Conservation (phyloP, 495 filamentous ascomycete species). For the Penicillium herquei region DNA sequence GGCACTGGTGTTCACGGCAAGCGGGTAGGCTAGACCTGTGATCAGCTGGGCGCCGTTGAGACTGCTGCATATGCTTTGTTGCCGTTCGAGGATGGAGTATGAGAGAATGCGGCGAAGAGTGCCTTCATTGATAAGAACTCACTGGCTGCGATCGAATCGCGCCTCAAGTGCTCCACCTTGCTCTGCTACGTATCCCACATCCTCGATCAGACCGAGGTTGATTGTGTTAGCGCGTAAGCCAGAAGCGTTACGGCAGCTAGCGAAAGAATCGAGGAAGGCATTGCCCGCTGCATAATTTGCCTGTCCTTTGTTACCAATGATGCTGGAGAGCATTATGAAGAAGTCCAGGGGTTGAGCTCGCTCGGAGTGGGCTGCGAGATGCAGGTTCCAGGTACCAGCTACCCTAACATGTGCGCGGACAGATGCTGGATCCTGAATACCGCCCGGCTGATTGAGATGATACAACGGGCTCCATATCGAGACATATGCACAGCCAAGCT, state of each 20-base stretch:
- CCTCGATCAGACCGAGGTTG: conserved; percentile 19
- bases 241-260: conserved; percentile 19
- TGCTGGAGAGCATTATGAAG: conserved; percentile 42
- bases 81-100: conserved; percentile 3
- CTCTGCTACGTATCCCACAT: conserved; percentile 35
- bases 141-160: background rate
- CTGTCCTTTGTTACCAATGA: conserved; percentile 23
- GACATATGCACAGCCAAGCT: conserved; percentile 32
- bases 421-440: background rate
- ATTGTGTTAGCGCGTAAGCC: conserved; percentile 26
- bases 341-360: conserved; percentile 41
- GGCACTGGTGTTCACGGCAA: background rate
- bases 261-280: conserved; percentile 35
- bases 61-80: background rate
- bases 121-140: background rate
- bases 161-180: conserved; percentile 6
- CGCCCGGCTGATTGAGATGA: conserved; percentile 14
- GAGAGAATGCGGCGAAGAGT: conserved; percentile 1
- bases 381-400: conserved; percentile 52
- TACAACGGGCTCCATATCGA: conserved; percentile 21
- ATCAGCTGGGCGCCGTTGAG: background rate
- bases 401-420: conserved; percentile 28
- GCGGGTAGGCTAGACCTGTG: background rate
- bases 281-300: conserved; percentile 38
- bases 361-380: conserved; percentile 38